Conservation (phyloP, 2,329 filamentous ascomycete species). For the Paecilomyces variotii region DNA sequence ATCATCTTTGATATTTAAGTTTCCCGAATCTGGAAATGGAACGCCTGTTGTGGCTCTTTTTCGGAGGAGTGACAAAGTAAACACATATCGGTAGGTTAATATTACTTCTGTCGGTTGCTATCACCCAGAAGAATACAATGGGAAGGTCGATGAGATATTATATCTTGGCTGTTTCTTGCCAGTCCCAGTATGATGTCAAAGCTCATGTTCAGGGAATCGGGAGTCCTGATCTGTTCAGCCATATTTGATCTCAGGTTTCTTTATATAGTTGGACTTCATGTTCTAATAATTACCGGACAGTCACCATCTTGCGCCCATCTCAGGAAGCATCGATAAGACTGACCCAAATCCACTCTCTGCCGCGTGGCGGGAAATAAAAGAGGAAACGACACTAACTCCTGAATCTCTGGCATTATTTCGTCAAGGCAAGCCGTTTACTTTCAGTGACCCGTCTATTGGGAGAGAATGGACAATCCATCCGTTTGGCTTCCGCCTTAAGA, state of each 20-base stretch:
- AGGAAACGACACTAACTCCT: constrained; percentile 52
- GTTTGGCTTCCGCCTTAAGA: constrained; percentile 47
- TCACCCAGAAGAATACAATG: neutral
- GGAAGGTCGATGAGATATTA: neutral
- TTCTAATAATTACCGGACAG: constrained; percentile 24
- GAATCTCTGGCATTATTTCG: constrained; percentile 45
- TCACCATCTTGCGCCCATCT: constrained; percentile 53
- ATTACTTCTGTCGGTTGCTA: neutral
- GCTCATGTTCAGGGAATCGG: too few species aligned
- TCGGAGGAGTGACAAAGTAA: constrained; percentile 50
- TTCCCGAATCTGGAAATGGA: constrained; percentile 9
- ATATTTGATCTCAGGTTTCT: neutral
- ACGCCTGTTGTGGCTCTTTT: constrained; percentile 52
- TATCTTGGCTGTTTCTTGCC: too few species aligned
- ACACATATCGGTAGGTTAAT: constrained; percentile 49
- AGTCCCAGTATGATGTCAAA: too few species aligned
- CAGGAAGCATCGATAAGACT: constrained; percentile 49
- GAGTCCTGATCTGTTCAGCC: neutral
- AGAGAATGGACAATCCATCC: constrained; percentile 57
- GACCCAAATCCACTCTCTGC: constrained; percentile 49
- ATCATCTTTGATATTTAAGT: constrained; percentile 37
- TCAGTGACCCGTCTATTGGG: constrained; percentile 45
- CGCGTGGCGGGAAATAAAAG: constrained; percentile 54
- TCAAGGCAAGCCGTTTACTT: constrained; percentile 51
- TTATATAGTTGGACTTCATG: neutral